Conservation (phyloP, 108 stramenopile species). For the Aurantiochytrium sp. region DNA sequence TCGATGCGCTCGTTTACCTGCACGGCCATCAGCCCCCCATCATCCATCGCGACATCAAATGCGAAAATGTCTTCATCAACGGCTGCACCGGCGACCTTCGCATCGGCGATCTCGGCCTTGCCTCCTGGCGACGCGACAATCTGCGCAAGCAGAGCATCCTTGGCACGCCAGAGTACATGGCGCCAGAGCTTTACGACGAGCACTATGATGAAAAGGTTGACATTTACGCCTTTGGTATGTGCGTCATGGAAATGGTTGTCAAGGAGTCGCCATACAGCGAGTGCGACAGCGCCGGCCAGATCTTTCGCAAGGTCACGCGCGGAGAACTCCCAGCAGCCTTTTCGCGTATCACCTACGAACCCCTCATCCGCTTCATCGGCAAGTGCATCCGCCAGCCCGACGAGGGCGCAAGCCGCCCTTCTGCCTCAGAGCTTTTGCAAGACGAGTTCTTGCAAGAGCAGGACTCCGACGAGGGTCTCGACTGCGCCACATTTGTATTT, state of each 20-base stretch:
- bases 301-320: background rate
- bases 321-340: background rate
- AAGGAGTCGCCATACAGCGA: slow-evolving; percentile 44
- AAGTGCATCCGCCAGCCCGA: slow-evolving; percentile 56
- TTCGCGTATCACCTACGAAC: background rate
- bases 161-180: slow-evolving; percentile 81
- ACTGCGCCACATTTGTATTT: background rate
- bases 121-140: slow-evolving; percentile 34
- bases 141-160: slow-evolving; percentile 30
- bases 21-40: slow-evolving; percentile 62
- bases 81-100: slow-evolving; percentile 44
- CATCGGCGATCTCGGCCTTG: slow-evolving; percentile 52
- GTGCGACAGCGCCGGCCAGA: slow-evolving; percentile 41
- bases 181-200: slow-evolving; percentile 67
- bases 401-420: background rate
- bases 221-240: slow-evolving; percentile 58
- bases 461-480: background rate
- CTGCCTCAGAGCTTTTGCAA: background rate
- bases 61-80: slow-evolving; percentile 57
- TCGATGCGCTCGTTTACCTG: slow-evolving; percentile 86
- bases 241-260: slow-evolving; percentile 54
- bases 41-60: slow-evolving; percentile 41
- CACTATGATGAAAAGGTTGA: slow-evolving; percentile 53
- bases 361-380: slow-evolving; percentile 72
- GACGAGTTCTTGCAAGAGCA: background rate